Evolutionary conservation across 228 moss, liverwort and hornwort genomes (phyloP).

Genomic region (Sphagnum fallax): DNA sequence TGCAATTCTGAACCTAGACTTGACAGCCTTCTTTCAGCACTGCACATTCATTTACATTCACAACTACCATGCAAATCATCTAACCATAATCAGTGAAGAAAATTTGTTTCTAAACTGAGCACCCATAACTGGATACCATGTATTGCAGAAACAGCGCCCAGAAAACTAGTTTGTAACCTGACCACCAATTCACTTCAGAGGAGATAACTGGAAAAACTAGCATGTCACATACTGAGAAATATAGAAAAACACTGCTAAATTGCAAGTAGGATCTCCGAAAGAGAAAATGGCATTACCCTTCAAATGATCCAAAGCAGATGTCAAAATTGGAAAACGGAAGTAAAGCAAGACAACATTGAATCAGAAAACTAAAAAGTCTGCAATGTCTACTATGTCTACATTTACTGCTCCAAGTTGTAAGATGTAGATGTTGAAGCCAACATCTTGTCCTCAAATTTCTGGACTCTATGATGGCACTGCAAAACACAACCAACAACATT

Average conservation of each 20-base stretch:
- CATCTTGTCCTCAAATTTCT: background rate
- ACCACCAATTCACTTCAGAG: too few relatives aligned
- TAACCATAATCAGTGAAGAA: background rate
- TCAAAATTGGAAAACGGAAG: too few relatives aligned
- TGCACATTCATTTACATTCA: background rate
- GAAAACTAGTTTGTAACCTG: too few relatives aligned
- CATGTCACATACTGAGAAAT: too few relatives aligned
- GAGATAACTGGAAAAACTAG: too few relatives aligned
- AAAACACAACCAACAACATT: background rate
- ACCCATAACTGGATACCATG: background rate
- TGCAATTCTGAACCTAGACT: background rate
- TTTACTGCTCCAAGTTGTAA: background rate
- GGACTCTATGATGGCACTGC: slow-evolving; percentile 2
- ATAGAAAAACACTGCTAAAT: too few relatives aligned
- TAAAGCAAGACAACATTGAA: too few relatives aligned
- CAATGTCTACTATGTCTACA: background rate
- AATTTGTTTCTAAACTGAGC: background rate
- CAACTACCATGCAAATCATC: too few relatives aligned
- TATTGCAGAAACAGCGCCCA: too few relatives aligned
- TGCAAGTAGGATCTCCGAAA: background rate
- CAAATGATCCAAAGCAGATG: background rate
- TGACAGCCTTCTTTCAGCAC: background rate
- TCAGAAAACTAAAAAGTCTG: too few relatives aligned
- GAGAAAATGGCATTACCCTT: background rate
- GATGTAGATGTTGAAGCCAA: too few relatives aligned